A percentile compares a stretch with the other conserved stretches of the same genome.
Evolutionary conservation across 495 filamentous ascomycete genomes (phyloP).

Genomic region (Physcia stellaris): DNA sequence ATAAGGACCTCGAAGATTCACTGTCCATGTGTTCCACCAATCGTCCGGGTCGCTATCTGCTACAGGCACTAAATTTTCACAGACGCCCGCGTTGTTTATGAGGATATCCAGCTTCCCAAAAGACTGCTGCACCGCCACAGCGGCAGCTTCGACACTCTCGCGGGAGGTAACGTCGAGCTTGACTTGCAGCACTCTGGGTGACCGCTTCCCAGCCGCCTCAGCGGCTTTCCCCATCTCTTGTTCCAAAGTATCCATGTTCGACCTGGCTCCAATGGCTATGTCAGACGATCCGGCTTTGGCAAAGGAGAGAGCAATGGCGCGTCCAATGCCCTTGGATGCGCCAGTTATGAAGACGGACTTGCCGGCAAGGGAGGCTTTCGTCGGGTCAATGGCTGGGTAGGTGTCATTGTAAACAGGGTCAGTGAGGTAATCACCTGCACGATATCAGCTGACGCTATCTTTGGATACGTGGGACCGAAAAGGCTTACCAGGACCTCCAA

Average conservation of each 20-base stretch:
- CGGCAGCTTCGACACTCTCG: constrained; percentile 23
- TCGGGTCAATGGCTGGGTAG: constrained; percentile 21
- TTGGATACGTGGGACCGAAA: no score
- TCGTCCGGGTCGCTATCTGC: constrained; percentile 28
- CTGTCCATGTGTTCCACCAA: constrained; percentile 31
- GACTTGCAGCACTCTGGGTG: constrained; percentile 23
- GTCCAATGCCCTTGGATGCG: constrained; percentile 35
- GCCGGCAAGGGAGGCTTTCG: constrained; percentile 40
- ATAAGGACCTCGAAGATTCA: constrained; percentile 35
- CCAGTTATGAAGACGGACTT: constrained; percentile 23
- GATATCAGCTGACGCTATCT: no score
- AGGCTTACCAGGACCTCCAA: no score
- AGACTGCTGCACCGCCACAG: constrained; percentile 22
- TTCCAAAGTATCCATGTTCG: constrained; percentile 21
- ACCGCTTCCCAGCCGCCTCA: constrained; percentile 17
- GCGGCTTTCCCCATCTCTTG: constrained; percentile 26
- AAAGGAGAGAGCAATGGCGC: constrained; percentile 33
- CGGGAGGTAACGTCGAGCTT: constrained; percentile 30
- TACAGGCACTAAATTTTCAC: constrained; percentile 23
- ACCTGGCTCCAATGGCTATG: constrained; percentile 30
- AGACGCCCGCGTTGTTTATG: constrained; percentile 33
- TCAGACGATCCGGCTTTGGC: constrained; percentile 26
- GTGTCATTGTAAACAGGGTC: background rate
- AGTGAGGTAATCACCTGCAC: constrained; percentile 1
- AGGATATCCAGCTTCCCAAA: constrained; percentile 38